Conservation (phyloP, 2,329 filamentous ascomycete species). For the Trichoderma sp. region DNA sequence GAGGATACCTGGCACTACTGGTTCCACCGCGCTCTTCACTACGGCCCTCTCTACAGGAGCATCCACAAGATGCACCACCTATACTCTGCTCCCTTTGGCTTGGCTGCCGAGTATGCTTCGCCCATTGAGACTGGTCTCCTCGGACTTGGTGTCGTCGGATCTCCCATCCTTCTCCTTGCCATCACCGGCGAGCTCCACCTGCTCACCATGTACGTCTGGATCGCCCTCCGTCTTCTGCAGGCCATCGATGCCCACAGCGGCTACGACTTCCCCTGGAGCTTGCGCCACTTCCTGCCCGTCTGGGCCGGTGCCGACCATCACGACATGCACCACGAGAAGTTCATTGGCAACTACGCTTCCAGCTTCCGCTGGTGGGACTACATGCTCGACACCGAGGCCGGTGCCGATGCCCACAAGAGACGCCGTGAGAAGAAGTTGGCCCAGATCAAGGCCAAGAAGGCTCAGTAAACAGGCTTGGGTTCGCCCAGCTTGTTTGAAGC, state of each 20-base stretch:
- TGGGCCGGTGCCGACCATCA: constrained; percentile 98
- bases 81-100: constrained; percentile 94
- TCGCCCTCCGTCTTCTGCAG: constrained; percentile 88
- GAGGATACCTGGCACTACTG: constrained; percentile 99
- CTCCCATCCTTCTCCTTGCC: constrained; percentile 80
- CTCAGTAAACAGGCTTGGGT: constrained; percentile 50
- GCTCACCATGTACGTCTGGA: constrained; percentile 98
- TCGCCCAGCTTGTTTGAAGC: neutral
- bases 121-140: constrained; percentile 97
- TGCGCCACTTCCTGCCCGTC: constrained; percentile 94
- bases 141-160: constrained; percentile 80
- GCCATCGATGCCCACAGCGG: constrained; percentile 97
- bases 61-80: constrained; percentile 99
- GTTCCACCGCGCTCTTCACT: constrained; percentile 89
- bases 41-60: constrained; percentile 90
- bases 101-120: constrained; percentile 96
- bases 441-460: constrained; percentile 64
- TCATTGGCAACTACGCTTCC: constrained; percentile 96
- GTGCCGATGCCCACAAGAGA: constrained; percentile 80
- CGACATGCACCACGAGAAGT: constrained; percentile 96
- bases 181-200: constrained; percentile 89
- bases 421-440: constrained; percentile 77
- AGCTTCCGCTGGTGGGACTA: constrained; percentile 99
- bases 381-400: constrained; percentile 88
- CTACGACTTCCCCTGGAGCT: constrained; percentile 97